phyloP scores from a whole-genome alignment of 1,284 basidiomycete genomes.

The Crucibulum parvulum region DNA sequence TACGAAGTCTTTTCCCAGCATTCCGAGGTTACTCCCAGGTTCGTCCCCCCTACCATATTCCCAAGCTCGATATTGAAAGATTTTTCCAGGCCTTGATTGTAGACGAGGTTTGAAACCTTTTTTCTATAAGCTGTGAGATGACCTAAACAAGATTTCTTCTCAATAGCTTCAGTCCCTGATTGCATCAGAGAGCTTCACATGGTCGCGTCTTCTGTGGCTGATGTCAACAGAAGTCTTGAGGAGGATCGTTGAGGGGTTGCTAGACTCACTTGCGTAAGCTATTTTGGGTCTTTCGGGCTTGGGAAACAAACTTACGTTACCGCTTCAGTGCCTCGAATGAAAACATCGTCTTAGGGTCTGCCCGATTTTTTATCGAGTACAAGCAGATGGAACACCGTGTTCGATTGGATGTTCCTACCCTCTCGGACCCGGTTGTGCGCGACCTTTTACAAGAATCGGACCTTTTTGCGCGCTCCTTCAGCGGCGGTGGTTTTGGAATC shows the following conservation, averaged over 20 bases:
- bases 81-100: slow-evolving; percentile 69
- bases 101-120: slow-evolving; percentile 64
- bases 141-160: slow-evolving; percentile 14
- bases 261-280: slow-evolving; percentile 79
- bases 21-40: slow-evolving; percentile 83
- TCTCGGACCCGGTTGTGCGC: slow-evolving; percentile 71
- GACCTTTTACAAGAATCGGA: slow-evolving; percentile 87
- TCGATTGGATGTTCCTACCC: slow-evolving; percentile 77
- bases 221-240: slow-evolving; percentile 67
- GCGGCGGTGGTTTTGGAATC: slow-evolving; percentile 72
- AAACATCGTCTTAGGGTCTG: slow-evolving; percentile 69
- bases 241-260: slow-evolving; percentile 63
- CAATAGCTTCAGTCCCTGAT: slow-evolving; percentile 70
- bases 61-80: slow-evolving; percentile 19
- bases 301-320: slow-evolving; percentile 13
- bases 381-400: slow-evolving; percentile 79
- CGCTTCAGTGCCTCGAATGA: slow-evolving; percentile 68
- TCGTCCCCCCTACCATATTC: slow-evolving; percentile 19
- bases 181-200: slow-evolving; percentile 68
- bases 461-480: slow-evolving; percentile 78
- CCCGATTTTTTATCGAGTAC: slow-evolving; percentile 75
- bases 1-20: slow-evolving; percentile 77
- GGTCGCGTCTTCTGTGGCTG: slow-evolving; percentile 63
- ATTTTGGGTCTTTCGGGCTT: slow-evolving; percentile 13
- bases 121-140: slow-evolving; percentile 9